Evolutionary conservation across 441 rosid species (phyloP).

Genomic region (Erodium moschatum): DNA sequence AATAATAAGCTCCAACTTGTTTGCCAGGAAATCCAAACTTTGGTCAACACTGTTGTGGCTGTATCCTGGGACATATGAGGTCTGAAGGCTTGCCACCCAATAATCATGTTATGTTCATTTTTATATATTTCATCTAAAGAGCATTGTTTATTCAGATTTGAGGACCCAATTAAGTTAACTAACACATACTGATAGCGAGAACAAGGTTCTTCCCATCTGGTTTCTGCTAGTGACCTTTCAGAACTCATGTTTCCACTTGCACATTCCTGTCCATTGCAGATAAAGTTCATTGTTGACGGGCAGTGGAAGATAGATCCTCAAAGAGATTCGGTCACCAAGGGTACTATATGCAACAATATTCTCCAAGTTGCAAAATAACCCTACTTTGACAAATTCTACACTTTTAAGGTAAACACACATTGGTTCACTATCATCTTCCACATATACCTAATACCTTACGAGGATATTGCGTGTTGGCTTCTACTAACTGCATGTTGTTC

Average conservation of each 20-base stretch:
- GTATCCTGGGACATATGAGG: slow-evolving; percentile 83
- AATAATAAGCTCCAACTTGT: slow-evolving; percentile 16
- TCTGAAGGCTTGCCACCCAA: slow-evolving; percentile 13
- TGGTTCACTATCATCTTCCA: too few species aligned
- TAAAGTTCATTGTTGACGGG: slow-evolving; percentile 74
- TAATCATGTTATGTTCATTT: background rate
- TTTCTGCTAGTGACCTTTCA: slow-evolving; percentile 18
- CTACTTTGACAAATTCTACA: background rate
- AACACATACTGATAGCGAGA: too few species aligned
- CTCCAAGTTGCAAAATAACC: slow-evolving; percentile 44
- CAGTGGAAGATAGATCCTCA: slow-evolving; percentile 63
- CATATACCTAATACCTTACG: too few species aligned
- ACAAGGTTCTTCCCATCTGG: too few species aligned
- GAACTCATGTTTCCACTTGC: too few species aligned
- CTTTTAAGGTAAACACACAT: too few species aligned
- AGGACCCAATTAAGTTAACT: too few species aligned
- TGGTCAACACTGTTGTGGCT: slow-evolving; percentile 80
- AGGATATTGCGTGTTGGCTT: too few species aligned
- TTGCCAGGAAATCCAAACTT: slow-evolving; percentile 44
- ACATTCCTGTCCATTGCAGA: slow-evolving; percentile 15
- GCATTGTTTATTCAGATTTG: too few species aligned
- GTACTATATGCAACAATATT: slow-evolving; percentile 60
- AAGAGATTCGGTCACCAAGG: slow-evolving; percentile 42
- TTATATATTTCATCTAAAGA: too few species aligned
- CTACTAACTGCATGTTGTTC: too few species aligned